These are phyloP conservation scores for Hemileccinum impolitum DNA, from an alignment of 768 basidiomycete species.

Conservation along the genomic window DNA sequence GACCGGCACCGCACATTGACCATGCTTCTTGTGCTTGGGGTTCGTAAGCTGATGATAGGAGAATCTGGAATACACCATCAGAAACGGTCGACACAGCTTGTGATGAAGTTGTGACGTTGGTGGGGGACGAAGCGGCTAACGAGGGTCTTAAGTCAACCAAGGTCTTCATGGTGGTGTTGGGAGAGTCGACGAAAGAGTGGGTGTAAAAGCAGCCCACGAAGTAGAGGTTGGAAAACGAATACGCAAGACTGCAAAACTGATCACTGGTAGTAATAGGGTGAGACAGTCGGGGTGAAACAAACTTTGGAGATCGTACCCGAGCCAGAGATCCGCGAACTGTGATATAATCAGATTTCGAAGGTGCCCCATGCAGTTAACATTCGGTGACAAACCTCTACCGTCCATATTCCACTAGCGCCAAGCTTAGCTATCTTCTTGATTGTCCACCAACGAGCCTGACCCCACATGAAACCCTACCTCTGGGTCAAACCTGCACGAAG, in stretches of 20 bases:
- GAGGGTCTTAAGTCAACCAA: neutral
- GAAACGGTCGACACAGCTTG: neutral
- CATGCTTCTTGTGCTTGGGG: slow-evolving; percentile 44
- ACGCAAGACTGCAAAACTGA: slow-evolving; percentile 77
- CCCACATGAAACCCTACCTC: slow-evolving; percentile 43
- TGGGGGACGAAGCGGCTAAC: neutral
- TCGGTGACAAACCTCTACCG: slow-evolving; percentile 60
- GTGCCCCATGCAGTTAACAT: neutral
- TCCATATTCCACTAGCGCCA: slow-evolving; percentile 61
- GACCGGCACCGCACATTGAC: slow-evolving; percentile 38
- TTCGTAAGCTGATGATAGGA: slow-evolving; percentile 12
- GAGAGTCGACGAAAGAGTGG: slow-evolving; percentile 1
- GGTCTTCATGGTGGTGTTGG: neutral
- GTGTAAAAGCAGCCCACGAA: slow-evolving; percentile 74
- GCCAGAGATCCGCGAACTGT: slow-evolving; percentile 86
- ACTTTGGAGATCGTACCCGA: slow-evolving; percentile 53
- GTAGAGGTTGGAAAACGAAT: slow-evolving; percentile 69
- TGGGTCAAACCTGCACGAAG: slow-evolving; percentile 17
- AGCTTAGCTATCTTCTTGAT: slow-evolving; percentile 60
- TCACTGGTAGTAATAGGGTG: slow-evolving; percentile 45
- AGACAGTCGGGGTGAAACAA: slow-evolving; percentile 1
- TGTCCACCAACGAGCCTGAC: slow-evolving; percentile 68
- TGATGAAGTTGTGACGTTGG: neutral
- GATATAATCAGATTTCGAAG: slow-evolving; percentile 4
- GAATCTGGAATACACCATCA: neutral